Percentiles rank a stretch among this genome's conserved stretches.
phyloP scores from a whole-genome alignment of 2,329 filamentous ascomycete genomes.

The Akanthomyces muscarius region DNA sequence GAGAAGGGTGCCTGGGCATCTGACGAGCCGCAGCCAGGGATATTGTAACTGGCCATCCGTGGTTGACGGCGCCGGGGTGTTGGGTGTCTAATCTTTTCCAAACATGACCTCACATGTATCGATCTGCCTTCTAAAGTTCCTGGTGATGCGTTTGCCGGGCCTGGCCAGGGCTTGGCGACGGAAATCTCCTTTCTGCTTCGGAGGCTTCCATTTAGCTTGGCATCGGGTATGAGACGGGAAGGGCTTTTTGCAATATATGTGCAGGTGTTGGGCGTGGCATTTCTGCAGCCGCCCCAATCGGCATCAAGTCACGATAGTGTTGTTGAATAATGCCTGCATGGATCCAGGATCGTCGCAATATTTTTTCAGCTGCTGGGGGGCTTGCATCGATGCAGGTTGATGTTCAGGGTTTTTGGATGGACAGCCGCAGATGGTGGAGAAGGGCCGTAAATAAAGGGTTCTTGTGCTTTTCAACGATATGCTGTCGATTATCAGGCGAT shows the following conservation, averaged over 20 bases:
- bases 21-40: too few relatives aligned
- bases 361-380: slow-evolving; percentile 4
- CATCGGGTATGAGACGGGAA: background rate
- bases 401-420: background rate
- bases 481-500: background rate
- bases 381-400: background rate
- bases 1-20: too few relatives aligned
- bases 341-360: slow-evolving; percentile 1
- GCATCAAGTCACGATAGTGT: too few relatives aligned
- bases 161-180: slow-evolving; percentile 4
- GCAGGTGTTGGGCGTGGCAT: background rate
- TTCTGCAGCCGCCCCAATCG: background rate
- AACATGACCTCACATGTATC: background rate
- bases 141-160: background rate
- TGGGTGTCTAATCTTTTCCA: background rate
- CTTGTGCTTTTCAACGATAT: background rate
- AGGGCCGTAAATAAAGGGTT: background rate
- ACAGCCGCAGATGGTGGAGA: background rate
- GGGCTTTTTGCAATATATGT: background rate
- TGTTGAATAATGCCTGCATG: background rate
- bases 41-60: too few relatives aligned
- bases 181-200: slow-evolving; percentile 1
- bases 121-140: background rate
- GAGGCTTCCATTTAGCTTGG: slow-evolving; percentile 13
- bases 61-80: too few relatives aligned